Evolutionary conservation across 176 grass and related monocot genomes (phyloP).

Genomic region (Sorghum bicolor): Sorghum_bicolor_NCBIv3 NC_012873.2:5439001-5439500

Average conservation of each 20-base stretch:
- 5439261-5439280: too few species aligned
- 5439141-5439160: background rate
- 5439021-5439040: background rate
- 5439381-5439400: background rate
- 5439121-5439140: background rate
- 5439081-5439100: constrained; percentile 71
- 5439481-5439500: constrained; percentile 86
- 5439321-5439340: background rate
- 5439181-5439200: background rate
- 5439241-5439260: too few species aligned
- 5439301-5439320: too few species aligned
- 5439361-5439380: background rate
- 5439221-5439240: background rate
- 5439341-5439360: background rate
- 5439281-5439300: too few species aligned
- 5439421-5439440: background rate
- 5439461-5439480: constrained; percentile 89
- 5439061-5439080: constrained; percentile 77
- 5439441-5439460: constrained; percentile 83
- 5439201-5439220: background rate
- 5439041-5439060: constrained; percentile 93
- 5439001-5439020: constrained; percentile 22
- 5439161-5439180: background rate
- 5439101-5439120: background rate
- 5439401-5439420: background rate